phyloP scores from a whole-genome alignment of 306 rosid species.

The Cucurbita argyrosperma region DNA sequence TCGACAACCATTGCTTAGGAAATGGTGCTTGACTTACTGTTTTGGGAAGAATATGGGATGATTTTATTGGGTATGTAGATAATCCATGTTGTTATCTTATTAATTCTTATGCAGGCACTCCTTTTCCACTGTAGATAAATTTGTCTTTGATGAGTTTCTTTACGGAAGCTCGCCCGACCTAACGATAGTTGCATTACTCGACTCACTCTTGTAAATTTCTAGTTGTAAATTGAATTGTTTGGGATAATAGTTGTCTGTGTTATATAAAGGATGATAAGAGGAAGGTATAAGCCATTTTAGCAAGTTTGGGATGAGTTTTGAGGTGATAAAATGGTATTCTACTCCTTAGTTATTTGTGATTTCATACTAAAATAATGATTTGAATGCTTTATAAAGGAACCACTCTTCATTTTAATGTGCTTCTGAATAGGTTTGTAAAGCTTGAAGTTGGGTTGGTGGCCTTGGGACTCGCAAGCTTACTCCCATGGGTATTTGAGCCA shows the following conservation, averaged over 20 bases:
- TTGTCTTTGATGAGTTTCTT: no score
- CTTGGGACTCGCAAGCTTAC: neutral
- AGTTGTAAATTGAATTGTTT: no score
- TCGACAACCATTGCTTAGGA: slow-evolving; percentile 83
- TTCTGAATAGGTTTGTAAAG: neutral
- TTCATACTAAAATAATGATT: no score
- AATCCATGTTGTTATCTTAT: slow-evolving; percentile 52
- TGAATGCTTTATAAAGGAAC: neutral
- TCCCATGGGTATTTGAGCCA: neutral
- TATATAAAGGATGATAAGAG: no score
- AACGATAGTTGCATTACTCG: no score
- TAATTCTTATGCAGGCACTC: slow-evolving; percentile 51
- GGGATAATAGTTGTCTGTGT: no score
- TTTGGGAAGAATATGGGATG: slow-evolving; percentile 65
- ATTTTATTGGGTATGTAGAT: slow-evolving; percentile 13
- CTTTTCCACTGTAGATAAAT: slow-evolving; percentile 11
- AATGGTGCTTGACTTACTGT: slow-evolving; percentile 70
- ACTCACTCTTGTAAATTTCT: no score
- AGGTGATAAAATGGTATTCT: no score
- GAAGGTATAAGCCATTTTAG: no score
- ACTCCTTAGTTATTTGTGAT: no score
- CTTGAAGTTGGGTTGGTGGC: neutral
- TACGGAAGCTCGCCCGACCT: no score
- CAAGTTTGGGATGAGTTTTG: no score
- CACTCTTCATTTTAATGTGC: neutral